Percentiles rank a stretch among this genome's conserved stretches.
phyloP scores from a whole-genome alignment of 176 grass and related monocot species.

The Musa beccarii region DNA sequence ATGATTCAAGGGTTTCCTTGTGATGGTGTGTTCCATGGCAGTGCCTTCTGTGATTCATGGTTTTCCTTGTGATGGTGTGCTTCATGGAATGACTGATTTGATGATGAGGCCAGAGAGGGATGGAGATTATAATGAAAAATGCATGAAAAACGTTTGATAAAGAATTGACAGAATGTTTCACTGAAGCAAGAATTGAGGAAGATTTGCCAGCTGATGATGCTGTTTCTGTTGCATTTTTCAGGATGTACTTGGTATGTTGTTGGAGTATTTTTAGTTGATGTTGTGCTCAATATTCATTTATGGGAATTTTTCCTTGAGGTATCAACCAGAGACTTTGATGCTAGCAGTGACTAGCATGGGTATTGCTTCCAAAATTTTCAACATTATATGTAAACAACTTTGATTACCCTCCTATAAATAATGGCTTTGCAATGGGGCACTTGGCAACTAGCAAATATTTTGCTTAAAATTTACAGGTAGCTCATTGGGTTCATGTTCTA shows the following conservation, averaged over 20 bases:
- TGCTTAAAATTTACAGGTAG: too few relatives aligned
- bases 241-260: background rate
- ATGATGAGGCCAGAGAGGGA: background rate
- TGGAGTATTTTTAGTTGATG: background rate
- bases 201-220: background rate
- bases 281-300: background rate
- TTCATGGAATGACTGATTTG: background rate
- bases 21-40: background rate
- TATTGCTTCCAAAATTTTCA: too few relatives aligned
- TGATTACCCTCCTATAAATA: too few relatives aligned
- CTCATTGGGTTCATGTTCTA: too few relatives aligned
- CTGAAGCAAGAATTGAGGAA: background rate
- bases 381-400: too few relatives aligned
- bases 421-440: too few relatives aligned
- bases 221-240: background rate
- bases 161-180: background rate
- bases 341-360: too few relatives aligned
- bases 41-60: background rate
- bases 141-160: background rate
- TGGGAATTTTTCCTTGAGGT: too few relatives aligned
- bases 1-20: background rate
- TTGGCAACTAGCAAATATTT: too few relatives aligned
- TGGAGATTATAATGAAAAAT: background rate
- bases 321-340: too few relatives aligned
- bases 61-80: background rate